A percentile compares a stretch with the other conserved stretches of the same genome.
Conservation (phyloP, 257 asterid species). For the Gentiana straminea region DNA sequence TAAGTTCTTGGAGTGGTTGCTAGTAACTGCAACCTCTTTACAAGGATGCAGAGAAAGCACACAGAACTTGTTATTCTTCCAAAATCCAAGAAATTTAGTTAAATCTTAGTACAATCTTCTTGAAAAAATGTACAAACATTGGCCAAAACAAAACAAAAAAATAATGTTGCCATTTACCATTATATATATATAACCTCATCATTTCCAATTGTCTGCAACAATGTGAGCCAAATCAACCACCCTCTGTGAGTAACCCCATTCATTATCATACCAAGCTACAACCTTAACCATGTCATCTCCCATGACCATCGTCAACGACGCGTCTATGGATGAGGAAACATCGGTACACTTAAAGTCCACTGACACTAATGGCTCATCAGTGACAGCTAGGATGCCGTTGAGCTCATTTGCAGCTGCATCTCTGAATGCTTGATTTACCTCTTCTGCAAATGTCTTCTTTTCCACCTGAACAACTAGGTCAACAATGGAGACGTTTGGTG, state of each 20-base stretch:
- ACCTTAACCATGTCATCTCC: slow-evolving; percentile 99
- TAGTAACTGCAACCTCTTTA: neutral
- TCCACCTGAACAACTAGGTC: slow-evolving; percentile 88
- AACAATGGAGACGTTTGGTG: slow-evolving; percentile 87
- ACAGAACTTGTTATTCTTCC: slow-evolving; percentile 4
- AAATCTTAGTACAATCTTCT: slow-evolving; percentile 28
- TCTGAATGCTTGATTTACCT: slow-evolving; percentile 87
- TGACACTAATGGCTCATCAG: slow-evolving; percentile 88
- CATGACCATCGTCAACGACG: slow-evolving; percentile 94
- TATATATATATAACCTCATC: slow-evolving; percentile 12
- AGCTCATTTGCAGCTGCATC: slow-evolving; percentile 74
- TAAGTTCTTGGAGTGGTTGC: neutral
- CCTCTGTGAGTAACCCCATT: slow-evolving; percentile 99
- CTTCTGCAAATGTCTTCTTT: slow-evolving; percentile 94
- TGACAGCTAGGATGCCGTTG: slow-evolving; percentile 60
- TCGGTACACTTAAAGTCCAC: slow-evolving; percentile 89
- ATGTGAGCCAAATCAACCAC: slow-evolving; percentile 97
- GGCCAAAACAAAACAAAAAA: neutral
- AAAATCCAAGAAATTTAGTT: slow-evolving; percentile 26
- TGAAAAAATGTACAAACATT: slow-evolving; percentile 31
- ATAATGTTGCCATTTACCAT: neutral
- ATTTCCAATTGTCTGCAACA: slow-evolving; percentile 89
- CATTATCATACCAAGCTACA: slow-evolving; percentile 95
- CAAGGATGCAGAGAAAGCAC: slow-evolving; percentile 1
- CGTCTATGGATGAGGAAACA: slow-evolving; percentile 80